Conservation (phyloP, 1,284 basidiomycete species). For the Fereydounia khargensis region DNA sequence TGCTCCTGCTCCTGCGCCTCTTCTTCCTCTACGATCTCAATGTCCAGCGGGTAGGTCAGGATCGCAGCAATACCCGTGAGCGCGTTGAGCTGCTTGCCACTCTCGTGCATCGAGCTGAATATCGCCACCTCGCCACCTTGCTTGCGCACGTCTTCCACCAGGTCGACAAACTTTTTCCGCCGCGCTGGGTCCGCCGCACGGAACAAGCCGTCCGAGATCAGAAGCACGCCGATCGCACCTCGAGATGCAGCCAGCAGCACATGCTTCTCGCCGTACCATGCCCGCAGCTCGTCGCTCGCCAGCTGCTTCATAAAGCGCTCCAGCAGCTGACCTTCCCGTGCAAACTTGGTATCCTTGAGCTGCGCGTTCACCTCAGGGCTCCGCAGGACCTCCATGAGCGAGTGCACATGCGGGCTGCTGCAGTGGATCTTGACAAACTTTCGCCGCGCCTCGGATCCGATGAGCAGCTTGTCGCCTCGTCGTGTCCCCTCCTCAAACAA, state of each 20-base stretch:
- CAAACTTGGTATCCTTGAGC: conserved; percentile 96
- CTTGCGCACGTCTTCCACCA: conserved; percentile 83
- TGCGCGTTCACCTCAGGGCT: conserved; percentile 70
- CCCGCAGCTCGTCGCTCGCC: conserved; percentile 85
- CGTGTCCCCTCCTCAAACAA: conserved; percentile 58
- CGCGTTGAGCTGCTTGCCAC: conserved; percentile 81
- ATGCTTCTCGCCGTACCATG: conserved; percentile 97
- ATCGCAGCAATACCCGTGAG: conserved; percentile 94
- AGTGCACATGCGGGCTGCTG: conserved; percentile 91
- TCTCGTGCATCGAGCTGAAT: conserved; percentile 99
- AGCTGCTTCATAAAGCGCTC: conserved; percentile 72
- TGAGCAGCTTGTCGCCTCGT: conserved; percentile 77
- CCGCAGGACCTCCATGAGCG: conserved; percentile 87
- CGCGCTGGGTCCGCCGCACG: conserved; percentile 60
- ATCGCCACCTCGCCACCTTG: conserved; percentile 91
- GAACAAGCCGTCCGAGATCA: conserved; percentile 94
- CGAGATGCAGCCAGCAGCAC: conserved; percentile 86
- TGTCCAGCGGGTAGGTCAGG: conserved; percentile 89
- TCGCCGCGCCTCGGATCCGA: conserved; percentile 67
- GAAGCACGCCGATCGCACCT: conserved; percentile 86
- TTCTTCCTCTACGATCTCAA: conserved; percentile 66
- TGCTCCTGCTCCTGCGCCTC: conserved; percentile 61
- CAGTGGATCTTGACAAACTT: conserved; percentile 90
- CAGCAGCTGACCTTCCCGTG: conserved; percentile 72
- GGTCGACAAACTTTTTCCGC: conserved; percentile 70